phyloP scores from a whole-genome alignment of 345 rosid species.

The Dipteronia sinensis region DNA sequence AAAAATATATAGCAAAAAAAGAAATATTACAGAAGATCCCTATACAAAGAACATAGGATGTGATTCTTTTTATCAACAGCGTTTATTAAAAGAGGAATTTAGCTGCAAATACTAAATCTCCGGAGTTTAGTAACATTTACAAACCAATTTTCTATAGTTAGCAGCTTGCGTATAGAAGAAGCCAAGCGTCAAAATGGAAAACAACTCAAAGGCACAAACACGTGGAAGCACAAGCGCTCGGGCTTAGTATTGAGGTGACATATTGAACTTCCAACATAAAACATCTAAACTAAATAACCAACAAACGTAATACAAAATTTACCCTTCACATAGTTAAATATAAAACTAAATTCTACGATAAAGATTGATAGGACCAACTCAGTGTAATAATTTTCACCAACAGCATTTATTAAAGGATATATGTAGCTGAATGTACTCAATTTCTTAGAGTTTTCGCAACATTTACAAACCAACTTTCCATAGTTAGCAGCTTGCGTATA shows the following conservation, averaged over 20 bases:
- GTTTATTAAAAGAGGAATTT: not conserved
- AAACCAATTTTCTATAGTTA: not conserved
- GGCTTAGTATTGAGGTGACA: not conserved
- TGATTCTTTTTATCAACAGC: not conserved
- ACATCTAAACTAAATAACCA: not conserved
- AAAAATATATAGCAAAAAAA: too few relatives aligned
- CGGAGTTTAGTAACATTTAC: not conserved
- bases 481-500: not conserved
- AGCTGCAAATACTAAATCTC: not conserved
- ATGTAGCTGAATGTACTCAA: not conserved
- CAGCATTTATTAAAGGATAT: not conserved
- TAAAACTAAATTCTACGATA: not conserved
- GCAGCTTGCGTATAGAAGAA: not conserved
- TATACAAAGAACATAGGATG: not conserved
- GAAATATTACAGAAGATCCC: too few relatives aligned
- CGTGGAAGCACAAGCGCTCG: not conserved
- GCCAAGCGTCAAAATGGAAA: not conserved
- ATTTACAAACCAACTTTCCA: not conserved
- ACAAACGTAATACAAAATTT: not conserved
- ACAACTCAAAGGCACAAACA: not conserved
- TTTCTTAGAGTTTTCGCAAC: not conserved
- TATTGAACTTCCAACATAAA: not conserved
- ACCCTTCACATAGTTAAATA: not conserved
- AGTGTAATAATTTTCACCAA: not conserved
- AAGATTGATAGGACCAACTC: not conserved